Percentiles rank a stretch among this genome's conserved stretches.
Conservation (phyloP, 768 basidiomycete species). For the Clitopilus hobsonii region DNA sequence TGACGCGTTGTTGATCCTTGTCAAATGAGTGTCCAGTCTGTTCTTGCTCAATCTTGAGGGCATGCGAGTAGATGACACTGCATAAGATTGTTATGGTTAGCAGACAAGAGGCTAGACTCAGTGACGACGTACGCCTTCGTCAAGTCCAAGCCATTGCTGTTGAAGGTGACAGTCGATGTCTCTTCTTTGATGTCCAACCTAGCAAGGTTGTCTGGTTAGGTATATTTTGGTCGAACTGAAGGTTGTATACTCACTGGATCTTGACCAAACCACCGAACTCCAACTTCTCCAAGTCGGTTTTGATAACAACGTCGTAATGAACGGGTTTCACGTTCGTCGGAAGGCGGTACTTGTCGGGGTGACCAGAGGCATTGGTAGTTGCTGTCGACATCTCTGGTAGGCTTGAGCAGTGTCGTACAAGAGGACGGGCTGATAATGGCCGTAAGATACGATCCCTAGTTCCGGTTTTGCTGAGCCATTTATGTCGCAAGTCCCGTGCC, state of each 20-base stretch:
- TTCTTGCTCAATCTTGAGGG: slow-evolving; percentile 41
- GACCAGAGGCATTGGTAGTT: slow-evolving; percentile 8
- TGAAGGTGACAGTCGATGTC: slow-evolving; percentile 61
- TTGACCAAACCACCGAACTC: slow-evolving; percentile 75
- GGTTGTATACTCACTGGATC: slow-evolving; percentile 45
- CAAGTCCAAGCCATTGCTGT: slow-evolving; percentile 53
- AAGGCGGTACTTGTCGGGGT: slow-evolving; percentile 49
- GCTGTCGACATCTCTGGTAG: slow-evolving; percentile 23
- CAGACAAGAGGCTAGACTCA: no score
- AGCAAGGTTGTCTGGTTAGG: neutral
- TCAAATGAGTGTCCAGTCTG: slow-evolving; percentile 50
- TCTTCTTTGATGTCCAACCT: slow-evolving; percentile 63
- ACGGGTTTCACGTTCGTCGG: slow-evolving; percentile 62
- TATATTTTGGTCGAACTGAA: neutral
- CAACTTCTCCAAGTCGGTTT: slow-evolving; percentile 76
- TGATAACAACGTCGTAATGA: slow-evolving; percentile 77
- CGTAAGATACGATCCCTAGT: neutral
- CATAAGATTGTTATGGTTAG: no score
- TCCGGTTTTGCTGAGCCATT: neutral
- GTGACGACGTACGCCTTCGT: slow-evolving; percentile 38
- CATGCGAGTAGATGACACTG: slow-evolving; percentile 49
- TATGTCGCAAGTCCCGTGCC: neutral
- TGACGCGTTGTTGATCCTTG: slow-evolving; percentile 57
- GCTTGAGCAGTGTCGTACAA: slow-evolving; percentile 12
- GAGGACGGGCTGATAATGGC: slow-evolving; percentile 3